Percentiles rank a stretch among this genome's conserved stretches.
Conservation (phyloP, 2,329 filamentous ascomycete genomes). For the Aspergillus chevalieri region DNA sequence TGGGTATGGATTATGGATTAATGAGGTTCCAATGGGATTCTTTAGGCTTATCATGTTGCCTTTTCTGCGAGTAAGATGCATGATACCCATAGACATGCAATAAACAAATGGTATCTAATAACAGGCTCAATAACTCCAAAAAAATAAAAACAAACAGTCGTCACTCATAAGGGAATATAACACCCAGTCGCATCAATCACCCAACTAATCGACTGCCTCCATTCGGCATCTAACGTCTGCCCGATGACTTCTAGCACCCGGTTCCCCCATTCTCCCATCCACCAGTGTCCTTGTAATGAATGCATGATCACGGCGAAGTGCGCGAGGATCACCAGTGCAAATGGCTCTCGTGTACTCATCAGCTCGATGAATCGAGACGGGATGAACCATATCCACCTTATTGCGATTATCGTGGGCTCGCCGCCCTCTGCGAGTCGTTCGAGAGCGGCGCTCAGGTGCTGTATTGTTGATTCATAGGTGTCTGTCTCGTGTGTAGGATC, state of each 20-base stretch:
- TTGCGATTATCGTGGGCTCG: constrained; percentile 33
- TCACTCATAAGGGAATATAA: constrained; percentile 12
- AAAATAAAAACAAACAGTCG: not conserved
- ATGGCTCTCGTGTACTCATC: constrained; percentile 30
- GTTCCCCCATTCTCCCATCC: constrained; percentile 61
- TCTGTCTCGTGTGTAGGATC: constrained; percentile 21
- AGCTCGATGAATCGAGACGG: constrained; percentile 53
- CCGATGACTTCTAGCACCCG: constrained; percentile 59
- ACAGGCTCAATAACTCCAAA: not conserved
- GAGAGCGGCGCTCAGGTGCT: constrained; percentile 20
- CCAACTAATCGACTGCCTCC: constrained; percentile 26
- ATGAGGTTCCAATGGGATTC: constrained; percentile 5
- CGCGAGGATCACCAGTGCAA: constrained; percentile 39
- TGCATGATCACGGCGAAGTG: constrained; percentile 49
- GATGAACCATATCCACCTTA: constrained; percentile 57
- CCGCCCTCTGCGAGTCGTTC: constrained; percentile 24
- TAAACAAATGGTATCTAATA: not conserved
- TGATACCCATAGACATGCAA: not conserved
- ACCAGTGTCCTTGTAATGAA: constrained; percentile 59
- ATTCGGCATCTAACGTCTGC: constrained; percentile 19
- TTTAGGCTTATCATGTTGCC: constrained; percentile 4
- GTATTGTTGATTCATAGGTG: constrained; percentile 21
- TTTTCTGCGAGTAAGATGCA: not conserved
- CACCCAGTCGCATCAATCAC: constrained; percentile 29
- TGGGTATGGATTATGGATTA: not conserved